These are phyloP conservation scores for Pulicaria dysenterica DNA, from an alignment of 129 eudicot species.

Conservation along the genomic window DNA sequence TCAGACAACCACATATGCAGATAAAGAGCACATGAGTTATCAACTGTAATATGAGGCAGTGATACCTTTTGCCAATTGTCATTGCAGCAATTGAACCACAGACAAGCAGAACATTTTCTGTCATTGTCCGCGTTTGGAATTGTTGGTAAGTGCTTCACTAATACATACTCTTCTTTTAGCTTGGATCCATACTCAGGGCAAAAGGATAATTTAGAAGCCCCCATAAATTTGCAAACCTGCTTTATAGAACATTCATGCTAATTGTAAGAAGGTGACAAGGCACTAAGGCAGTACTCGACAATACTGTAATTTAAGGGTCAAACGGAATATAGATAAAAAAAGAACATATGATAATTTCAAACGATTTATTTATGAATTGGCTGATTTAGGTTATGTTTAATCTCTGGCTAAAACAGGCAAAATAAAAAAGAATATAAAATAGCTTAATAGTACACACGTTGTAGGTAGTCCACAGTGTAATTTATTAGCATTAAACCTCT, in stretches of 20 bases:
- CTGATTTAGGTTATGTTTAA: background rate
- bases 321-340: constrained; percentile 3
- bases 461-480: background rate
- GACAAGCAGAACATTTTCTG: constrained; percentile 67
- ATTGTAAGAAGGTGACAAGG: constrained; percentile 16
- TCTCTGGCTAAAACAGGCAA: background rate
- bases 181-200: constrained; percentile 96
- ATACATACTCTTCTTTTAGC: constrained; percentile 87
- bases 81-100: constrained; percentile 82
- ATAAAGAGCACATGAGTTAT: constrained; percentile 13
- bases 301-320: background rate
- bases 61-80: constrained; percentile 98
- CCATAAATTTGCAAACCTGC: constrained; percentile 96
- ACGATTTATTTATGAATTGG: background rate
- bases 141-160: constrained; percentile 88
- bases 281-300: constrained; percentile 2
- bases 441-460: background rate
- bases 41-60: constrained; percentile 3
- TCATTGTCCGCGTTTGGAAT: constrained; percentile 55
- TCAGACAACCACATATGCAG: constrained; percentile 18
- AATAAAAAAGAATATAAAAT: background rate
- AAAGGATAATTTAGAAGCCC: constrained; percentile 89
- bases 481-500: too few species aligned
- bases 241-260: constrained; percentile 15
- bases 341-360: background rate